Base-by-base conservation (phyloP, 1,139 yeast genomes). In the Suhomyces choctaworum region DNA sequence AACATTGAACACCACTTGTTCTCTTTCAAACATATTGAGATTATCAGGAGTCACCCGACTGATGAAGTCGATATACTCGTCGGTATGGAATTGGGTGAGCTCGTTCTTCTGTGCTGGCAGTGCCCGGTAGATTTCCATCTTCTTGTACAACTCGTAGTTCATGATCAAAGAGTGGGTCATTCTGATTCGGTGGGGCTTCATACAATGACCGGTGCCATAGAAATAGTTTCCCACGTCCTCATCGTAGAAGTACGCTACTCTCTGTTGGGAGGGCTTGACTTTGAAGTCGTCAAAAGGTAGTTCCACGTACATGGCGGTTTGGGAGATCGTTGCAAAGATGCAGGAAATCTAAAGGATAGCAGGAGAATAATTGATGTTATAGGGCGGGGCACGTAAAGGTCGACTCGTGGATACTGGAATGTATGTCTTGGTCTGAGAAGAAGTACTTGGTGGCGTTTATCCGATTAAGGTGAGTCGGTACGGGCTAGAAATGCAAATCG, bases 171-270 rank as follows among this genome's bases (percentile, higher is more conserved):
- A 85, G 61, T 92, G 97, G 10, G 97, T 95, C 97, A 90, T 90
- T 77, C 97, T 82, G 70, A 92, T 90, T 57, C 97, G 80, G 60
- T 90, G 97, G 17, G 97, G 97, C 57, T 92, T 92, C 97, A 90
- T 90, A 36, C 97, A 96, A 61, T 92, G 98, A 17, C 97, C 97
- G 5, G 97, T 92, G 41, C 97, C 97, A 58, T 92, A 92, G 33
- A 96, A 95, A 64, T 90, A 92, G 65, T 92, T 92, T 16, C 97
- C 97, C 32, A 92, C 96, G 59, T 92, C 97, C 27, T 95, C 71
- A 46, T 70, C 76, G 45, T 70, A 70, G 52, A 70, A 70, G 48
- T 70, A 70, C 2, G 76, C 73, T 42, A 70, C 73, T 27, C 76
- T 48, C 41, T 65, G 69, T 47, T 66, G 67, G 28, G 46, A 52